Base-by-base conservation (phyloP, 2,329 filamentous ascomycete species). In the Penicillium psychrosexuale region DNA sequence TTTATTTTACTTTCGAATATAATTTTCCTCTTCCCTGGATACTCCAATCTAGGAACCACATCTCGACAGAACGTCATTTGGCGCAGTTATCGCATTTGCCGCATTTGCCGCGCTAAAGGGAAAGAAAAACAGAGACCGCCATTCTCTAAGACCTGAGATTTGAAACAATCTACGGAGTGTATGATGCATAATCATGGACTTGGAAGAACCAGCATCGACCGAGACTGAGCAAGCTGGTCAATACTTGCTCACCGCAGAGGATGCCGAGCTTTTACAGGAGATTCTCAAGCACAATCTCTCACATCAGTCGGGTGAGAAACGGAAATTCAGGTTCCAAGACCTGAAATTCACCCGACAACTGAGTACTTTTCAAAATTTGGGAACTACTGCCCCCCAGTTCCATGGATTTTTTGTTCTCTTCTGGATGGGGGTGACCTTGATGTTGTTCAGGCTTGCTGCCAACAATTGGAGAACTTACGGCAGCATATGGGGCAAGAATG, bases 381-480 rank as follows among this genome's bases (percentile, higher is more conserved):
- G 76, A 1, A 82, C 83, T 2, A 80, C 82, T 3, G 84, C 86
- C 45, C 90, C 85, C 39, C 85, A 86, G 0, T 92, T 91, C 64
- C 84, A 88, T 67, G 89, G 89, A 30, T 92, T 92, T 75, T 91
- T 89, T 66, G 89, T 86, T 0, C 76, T 93, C 0, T 91, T 91
- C 70, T 92, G 89, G 69, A 53, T 64, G 5, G 80, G 81, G 8
- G 84, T 90, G 58, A 80, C 82, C 7, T 69, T 91, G 40, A 80
- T 88, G 62, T 81, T 91, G 55, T 65, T 88, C 33, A 85, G 85
- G 66, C 84, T 89, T 45, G 86, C 81, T 0, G 82, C 83, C 31
- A 78, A 83, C 38, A 92, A 91, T 65, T 91, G 84, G 79, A 79
- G 80, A 57, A 76, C 77, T n/a, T 81, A 87, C 61, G 89, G 89